Conservation (phyloP, 371 early-diverging fungal species). For the Ordospora pajunii region DNA sequence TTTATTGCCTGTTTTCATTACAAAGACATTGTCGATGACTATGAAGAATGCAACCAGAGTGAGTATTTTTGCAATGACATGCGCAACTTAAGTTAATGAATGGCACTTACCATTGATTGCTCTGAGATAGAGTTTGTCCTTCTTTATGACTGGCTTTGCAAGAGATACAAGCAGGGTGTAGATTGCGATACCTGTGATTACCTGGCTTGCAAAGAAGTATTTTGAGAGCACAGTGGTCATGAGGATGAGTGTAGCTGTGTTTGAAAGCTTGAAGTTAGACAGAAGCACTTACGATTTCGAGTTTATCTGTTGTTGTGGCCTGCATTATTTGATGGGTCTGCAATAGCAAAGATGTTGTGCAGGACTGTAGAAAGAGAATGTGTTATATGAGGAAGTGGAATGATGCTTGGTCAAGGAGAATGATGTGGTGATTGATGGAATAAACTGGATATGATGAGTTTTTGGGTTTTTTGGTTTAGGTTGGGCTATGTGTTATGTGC, state of each 20-base stretch:
- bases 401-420: too few relatives aligned
- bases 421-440: too few relatives aligned
- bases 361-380: too few relatives aligned
- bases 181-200: neutral
- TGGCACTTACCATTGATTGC: constrained; percentile 29
- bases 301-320: neutral
- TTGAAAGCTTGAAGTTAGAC: neutral
- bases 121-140: neutral
- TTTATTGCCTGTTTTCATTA: constrained; percentile 30
- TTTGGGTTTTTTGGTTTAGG: too few relatives aligned
- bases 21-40: constrained; percentile 33
- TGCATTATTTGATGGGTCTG: too few relatives aligned
- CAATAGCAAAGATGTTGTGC: too few relatives aligned
- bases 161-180: neutral
- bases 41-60: constrained; percentile 28
- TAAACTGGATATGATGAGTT: too few relatives aligned
- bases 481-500: too few relatives aligned
- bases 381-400: too few relatives aligned
- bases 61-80: constrained; percentile 24
- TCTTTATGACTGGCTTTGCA: neutral
- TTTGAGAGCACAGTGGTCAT: neutral
- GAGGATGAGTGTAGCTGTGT: neutral
- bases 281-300: constrained; percentile 31
- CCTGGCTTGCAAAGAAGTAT: constrained; percentile 23
- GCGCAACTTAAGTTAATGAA: constrained; percentile 13